These are phyloP conservation scores for Pilasporangium apinafurcum DNA, from an alignment of 352 stramenopile genomes.

Conservation along the genomic window DNA sequence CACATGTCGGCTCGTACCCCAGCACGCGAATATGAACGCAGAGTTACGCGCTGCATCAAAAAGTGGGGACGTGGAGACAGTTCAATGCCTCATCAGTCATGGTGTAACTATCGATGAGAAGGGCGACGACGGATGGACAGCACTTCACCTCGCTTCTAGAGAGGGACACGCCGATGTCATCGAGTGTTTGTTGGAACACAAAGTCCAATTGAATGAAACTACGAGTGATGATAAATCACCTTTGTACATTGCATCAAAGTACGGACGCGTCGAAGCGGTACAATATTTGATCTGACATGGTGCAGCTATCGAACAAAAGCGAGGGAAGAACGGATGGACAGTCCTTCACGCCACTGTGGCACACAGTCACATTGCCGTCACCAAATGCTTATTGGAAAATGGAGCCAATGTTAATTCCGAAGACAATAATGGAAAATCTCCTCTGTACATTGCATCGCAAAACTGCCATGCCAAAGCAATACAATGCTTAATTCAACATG, in stretches of 20 bases:
- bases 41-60: too few relatives aligned
- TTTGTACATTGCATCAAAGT: constrained; percentile 8
- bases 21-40: too few relatives aligned
- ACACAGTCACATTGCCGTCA: too few relatives aligned
- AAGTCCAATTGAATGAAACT: constrained; percentile 1
- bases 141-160: constrained; percentile 5
- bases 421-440: not conserved
- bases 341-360: too few relatives aligned
- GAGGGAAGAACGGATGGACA: too few relatives aligned
- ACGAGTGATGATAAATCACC: constrained; percentile 3
- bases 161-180: not conserved
- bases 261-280: constrained; percentile 1
- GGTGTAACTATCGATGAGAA: not conserved
- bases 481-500: too few relatives aligned
- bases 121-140: constrained; percentile 1
- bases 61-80: constrained; percentile 1
- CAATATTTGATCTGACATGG: not conserved
- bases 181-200: not conserved
- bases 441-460: constrained; percentile 2
- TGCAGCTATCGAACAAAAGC: too few relatives aligned
- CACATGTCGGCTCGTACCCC: too few relatives aligned
- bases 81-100: constrained; percentile 2
- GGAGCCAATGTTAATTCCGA: not conserved
- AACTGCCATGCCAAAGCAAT: constrained; percentile 1
- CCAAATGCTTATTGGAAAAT: constrained; percentile 79